These are phyloP conservation scores for Pythium dissotocum DNA, from an alignment of 352 stramenopile species.

Conservation along the genomic window DNA sequence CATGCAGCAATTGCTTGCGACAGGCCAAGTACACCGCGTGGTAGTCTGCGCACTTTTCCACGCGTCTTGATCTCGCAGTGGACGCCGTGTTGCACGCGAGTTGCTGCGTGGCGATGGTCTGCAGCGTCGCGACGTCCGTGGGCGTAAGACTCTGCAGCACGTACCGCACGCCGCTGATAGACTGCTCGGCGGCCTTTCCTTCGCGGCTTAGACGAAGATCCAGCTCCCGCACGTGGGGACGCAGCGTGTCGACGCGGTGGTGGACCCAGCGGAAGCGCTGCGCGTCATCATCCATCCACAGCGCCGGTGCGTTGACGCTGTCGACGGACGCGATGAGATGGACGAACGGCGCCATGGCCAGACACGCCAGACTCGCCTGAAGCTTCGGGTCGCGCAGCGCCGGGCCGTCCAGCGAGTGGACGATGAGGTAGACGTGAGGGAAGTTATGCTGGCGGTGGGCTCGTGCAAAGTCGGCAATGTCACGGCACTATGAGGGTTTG, in stretches of 20 bases:
- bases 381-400: constrained; percentile 19
- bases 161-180: constrained; percentile 25
- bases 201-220: constrained; percentile 16
- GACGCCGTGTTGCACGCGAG: constrained; percentile 2
- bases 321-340: constrained; percentile 25
- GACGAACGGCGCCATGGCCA: constrained; percentile 14
- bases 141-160: constrained; percentile 26
- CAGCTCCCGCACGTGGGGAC: constrained; percentile 18
- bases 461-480: constrained; percentile 18
- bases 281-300: constrained; percentile 23
- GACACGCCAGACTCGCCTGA: constrained; percentile 12
- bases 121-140: constrained; percentile 22
- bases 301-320: constrained; percentile 20
- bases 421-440: constrained; percentile 16
- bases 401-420: constrained; percentile 22
- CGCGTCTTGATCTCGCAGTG: background rate
- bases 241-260: constrained; percentile 24
- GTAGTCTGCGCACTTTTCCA: constrained; percentile 34
- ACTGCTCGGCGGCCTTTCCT: constrained; percentile 21
- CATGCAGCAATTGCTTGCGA: constrained; percentile 52
- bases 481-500: constrained; percentile 9
- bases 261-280: constrained; percentile 26
- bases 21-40: constrained; percentile 53
- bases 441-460: constrained; percentile 7
- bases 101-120: constrained; percentile 20